Conservation (phyloP, 2,329 filamentous ascomycete species). For the Podosphaera leucotricha region DNA sequence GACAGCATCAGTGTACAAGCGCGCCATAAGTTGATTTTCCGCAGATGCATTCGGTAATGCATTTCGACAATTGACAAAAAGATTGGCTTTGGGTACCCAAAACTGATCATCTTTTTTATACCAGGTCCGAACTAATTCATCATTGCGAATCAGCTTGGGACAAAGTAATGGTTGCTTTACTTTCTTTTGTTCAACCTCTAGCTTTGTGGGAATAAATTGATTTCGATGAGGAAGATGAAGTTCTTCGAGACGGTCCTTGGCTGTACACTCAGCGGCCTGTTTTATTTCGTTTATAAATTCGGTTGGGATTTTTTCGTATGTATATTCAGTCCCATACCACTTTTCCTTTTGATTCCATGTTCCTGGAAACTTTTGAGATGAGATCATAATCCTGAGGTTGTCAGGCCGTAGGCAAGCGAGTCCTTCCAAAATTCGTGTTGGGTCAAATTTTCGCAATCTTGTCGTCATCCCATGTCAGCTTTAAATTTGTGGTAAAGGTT, state of each 20-base stretch:
- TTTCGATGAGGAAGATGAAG: constrained; percentile 81
- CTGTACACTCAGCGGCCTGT: constrained; percentile 33
- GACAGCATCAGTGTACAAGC: constrained; percentile 65
- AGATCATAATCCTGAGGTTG: constrained; percentile 67
- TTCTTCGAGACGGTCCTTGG: constrained; percentile 36
- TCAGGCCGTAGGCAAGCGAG: constrained; percentile 58
- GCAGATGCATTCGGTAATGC: constrained; percentile 60
- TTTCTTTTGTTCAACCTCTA: constrained; percentile 89
- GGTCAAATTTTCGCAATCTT: constrained; percentile 52
- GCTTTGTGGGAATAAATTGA: constrained; percentile 79
- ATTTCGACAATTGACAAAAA: constrained; percentile 59
- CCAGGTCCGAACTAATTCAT: constrained; percentile 62
- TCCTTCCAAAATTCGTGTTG: constrained; percentile 49
- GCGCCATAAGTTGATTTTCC: constrained; percentile 52
- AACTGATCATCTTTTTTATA: constrained; percentile 98
- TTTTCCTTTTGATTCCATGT: constrained; percentile 75
- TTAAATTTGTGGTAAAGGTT: background rate
- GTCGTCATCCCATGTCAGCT: constrained; percentile 4
- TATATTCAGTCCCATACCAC: constrained; percentile 96
- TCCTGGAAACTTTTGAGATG: constrained; percentile 65
- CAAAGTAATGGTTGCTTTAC: constrained; percentile 48
- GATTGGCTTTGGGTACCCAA: constrained; percentile 87
- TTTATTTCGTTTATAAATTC: constrained; percentile 52
- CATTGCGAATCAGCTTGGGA: constrained; percentile 68
- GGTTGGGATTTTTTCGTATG: constrained; percentile 51